Percentiles rank a stretch among this genome's conserved stretches.
Evolutionary conservation across 1,284 basidiomycete species (phyloP).

Genomic region (Fistulina hepatica): DNA sequence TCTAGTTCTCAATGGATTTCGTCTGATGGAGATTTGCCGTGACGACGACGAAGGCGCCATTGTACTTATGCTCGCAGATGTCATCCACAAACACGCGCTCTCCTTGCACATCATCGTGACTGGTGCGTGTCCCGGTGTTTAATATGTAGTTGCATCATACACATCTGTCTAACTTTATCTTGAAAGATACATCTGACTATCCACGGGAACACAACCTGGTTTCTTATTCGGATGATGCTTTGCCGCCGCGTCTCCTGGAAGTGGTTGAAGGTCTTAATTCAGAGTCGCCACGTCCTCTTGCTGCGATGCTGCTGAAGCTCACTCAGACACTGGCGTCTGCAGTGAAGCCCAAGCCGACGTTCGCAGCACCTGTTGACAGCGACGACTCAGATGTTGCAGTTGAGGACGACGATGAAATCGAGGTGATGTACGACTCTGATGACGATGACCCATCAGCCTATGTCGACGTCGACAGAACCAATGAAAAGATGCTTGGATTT

Average conservation of each 20-base stretch:
- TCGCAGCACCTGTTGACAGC: conserved; percentile 13
- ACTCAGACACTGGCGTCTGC: conserved; percentile 17
- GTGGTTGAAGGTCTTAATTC: conserved; percentile 35
- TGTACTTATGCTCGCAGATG: conserved; percentile 29
- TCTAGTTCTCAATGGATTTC: conserved; percentile 27
- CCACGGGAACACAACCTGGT: conserved; percentile 44
- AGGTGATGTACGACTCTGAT: conserved; percentile 12
- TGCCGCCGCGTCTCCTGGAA: conserved; percentile 26
- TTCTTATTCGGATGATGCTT: conserved; percentile 35
- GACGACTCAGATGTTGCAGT: conserved; percentile 6
- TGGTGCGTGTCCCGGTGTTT: conserved; percentile 25
- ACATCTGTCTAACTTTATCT: neutral
- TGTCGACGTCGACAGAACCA: conserved; percentile 12
- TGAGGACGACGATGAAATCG: conserved; percentile 9
- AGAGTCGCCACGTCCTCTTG: conserved; percentile 31
- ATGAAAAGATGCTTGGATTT: neutral
- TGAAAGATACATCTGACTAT: conserved; percentile 50
- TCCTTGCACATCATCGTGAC: conserved; percentile 39
- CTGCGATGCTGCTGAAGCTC: conserved; percentile 30
- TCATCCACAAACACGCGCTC: conserved; percentile 24
- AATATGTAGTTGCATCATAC: neutral
- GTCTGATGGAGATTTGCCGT: conserved; percentile 33
- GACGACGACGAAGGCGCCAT: conserved; percentile 56
- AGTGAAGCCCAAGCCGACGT: conserved; percentile 15
- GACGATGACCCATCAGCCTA: conserved; percentile 18